phyloP scores from a whole-genome alignment of 257 asterid genomes.

The Salvia hispanica region DNA sequence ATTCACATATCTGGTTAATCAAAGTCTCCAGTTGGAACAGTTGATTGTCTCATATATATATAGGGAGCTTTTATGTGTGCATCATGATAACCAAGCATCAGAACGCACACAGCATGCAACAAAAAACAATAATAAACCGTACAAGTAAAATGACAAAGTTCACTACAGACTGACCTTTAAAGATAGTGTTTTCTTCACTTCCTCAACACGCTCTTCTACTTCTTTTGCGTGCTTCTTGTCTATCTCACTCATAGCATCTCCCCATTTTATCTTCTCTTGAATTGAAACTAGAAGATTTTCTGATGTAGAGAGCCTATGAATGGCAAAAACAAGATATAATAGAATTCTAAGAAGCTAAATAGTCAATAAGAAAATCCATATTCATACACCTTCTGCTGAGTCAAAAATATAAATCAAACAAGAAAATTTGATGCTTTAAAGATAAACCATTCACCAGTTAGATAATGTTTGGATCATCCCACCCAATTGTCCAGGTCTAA shows the following conservation, averaged over 20 bases:
- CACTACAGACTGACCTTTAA: constrained; percentile 69
- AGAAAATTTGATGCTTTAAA: constrained; percentile 8
- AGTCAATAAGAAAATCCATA: constrained; percentile 4
- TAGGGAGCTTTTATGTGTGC: constrained; percentile 20
- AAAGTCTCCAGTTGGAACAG: not conserved
- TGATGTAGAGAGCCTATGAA: constrained; percentile 76
- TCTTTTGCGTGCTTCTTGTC: constrained; percentile 83
- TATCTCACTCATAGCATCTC: constrained; percentile 77
- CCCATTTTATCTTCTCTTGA: constrained; percentile 99
- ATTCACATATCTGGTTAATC: not conserved
- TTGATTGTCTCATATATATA: constrained; percentile 24
- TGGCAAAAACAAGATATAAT: constrained; percentile 24
- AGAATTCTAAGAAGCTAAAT: constrained; percentile 15
- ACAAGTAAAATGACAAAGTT: constrained; percentile 18
- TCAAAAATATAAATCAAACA: constrained; percentile 3
- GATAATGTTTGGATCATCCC: constrained; percentile 71
- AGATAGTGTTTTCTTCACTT: constrained; percentile 72
- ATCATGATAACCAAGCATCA: constrained; percentile 3
- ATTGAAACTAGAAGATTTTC: constrained; percentile 83
- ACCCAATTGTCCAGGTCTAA: constrained; percentile 86
- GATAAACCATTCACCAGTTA: constrained; percentile 56
- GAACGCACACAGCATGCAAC: constrained; percentile 21
- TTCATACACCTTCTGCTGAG: constrained; percentile 23
- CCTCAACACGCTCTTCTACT: constrained; percentile 78
- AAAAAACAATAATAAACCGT: constrained; percentile 7